Base-by-base conservation (phyloP, 768 basidiomycete genomes). In the Panaeolus cyanescens region DNA sequence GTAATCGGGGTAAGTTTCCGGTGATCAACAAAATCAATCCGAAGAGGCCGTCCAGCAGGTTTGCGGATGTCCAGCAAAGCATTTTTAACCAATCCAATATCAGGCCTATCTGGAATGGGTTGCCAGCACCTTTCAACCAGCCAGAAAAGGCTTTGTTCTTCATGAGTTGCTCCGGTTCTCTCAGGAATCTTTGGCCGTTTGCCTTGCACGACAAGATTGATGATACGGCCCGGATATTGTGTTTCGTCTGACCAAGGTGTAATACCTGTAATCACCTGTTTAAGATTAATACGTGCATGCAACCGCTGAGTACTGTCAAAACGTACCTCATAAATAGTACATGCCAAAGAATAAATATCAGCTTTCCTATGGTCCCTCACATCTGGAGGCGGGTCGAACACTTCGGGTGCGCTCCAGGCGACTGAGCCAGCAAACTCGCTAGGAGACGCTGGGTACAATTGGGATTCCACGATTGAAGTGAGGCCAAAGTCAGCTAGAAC, bases 401-500 rank as follows among this genome's bases (percentile, higher is more conserved):
- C 22, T 42, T 70, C 69, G 13, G 69, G 69, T 10, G 69, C 65
- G 31, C 62, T 55, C 67, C 67, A 70, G 34, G 59, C 59, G 0
- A 64, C 53, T 19, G 69, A 65, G 7, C 68, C 66, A 20, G 54
- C 50, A 28, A 65, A 39, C 7, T 62, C 45, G 28, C 58, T 57
- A 3, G 59, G 59, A 25, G 57, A 59, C 10, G 33, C 55, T 10
- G 53, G 59, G 19, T 64, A 32, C 32, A 60, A 32, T 28, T 67
- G 61, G 6, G 65, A 66, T 54, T 70, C 66, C 12, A 66, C 55
- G 34, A 68, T 62, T n/a, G 62, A 63, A 13, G 69, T 58, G 10
- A 68, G 62, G 10, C 66, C 66, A 45, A 70, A 68, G 54, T 70
- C 69, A 10, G 64, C 65, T 4, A 70, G 50, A 39, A 64, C 63